phyloP scores from a whole-genome alignment of 2,329 filamentous ascomycete species.

The Colletotrichum lini region DNA sequence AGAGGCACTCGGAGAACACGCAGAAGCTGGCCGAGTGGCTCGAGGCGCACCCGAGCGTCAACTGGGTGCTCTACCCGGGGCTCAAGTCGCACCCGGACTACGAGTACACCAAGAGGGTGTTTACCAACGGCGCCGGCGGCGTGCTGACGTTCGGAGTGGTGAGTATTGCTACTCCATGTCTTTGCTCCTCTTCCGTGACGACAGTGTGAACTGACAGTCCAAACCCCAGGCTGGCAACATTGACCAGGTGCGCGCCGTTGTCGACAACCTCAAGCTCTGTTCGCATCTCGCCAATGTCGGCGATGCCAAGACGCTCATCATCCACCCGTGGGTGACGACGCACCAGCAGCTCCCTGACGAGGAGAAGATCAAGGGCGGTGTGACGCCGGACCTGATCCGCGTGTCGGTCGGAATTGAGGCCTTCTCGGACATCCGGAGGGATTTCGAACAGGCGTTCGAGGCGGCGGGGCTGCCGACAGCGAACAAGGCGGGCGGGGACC shows the following conservation, averaged over 20 bases:
- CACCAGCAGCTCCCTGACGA: conserved; percentile 79
- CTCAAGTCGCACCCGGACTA: conserved; percentile 76
- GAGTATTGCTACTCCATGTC: conserved; percentile 53
- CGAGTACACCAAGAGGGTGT: conserved; percentile 76
- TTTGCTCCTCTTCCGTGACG: conserved; percentile 45
- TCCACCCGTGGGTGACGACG: conserved; percentile 81
- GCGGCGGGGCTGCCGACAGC: conserved; percentile 32
- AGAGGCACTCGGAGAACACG: conserved; percentile 78
- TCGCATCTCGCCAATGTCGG: conserved; percentile 82
- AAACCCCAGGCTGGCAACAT: conserved; percentile 48
- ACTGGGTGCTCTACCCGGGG: conserved; percentile 81
- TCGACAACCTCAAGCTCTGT: conserved; percentile 80
- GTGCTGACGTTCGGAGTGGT: conserved; percentile 79
- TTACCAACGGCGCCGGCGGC: conserved; percentile 77
- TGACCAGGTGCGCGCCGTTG: conserved; percentile 62
- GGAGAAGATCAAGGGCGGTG: conserved; percentile 75
- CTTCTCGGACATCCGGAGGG: conserved; percentile 80
- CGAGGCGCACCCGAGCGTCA: conserved; percentile 75
- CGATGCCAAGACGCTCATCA: conserved; percentile 80
- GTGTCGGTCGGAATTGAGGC: conserved; percentile 68
- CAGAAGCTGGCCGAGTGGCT: conserved; percentile 77
- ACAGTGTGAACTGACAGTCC: conserved; percentile 43
- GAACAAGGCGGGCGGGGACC: conserved; percentile 30
- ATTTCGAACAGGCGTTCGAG: conserved; percentile 74
- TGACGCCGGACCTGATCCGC: conserved; percentile 61